Base-by-base conservation (phyloP, 2,329 filamentous ascomycete genomes). In the Escovopsis weberi region DNA sequence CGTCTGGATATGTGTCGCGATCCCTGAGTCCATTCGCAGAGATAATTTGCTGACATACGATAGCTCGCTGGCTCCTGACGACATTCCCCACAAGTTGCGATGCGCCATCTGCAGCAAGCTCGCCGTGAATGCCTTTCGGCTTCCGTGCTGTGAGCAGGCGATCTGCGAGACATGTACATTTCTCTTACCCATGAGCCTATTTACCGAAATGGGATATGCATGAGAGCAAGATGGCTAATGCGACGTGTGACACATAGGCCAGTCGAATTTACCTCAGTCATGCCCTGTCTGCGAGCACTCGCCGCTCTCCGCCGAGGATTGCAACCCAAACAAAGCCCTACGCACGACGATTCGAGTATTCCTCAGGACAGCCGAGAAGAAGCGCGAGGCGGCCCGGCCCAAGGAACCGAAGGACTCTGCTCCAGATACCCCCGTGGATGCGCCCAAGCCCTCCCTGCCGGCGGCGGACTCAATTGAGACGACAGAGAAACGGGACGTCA, bases 271-370 rank as follows among this genome's bases (percentile, higher is more conserved):
- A 9, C 78, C 82, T 11, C 74, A 81, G 10, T 82, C 82, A 37
- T 98, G 91, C 55, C 89, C 91, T 2, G 83, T 94, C 45, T 98
- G 91, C 73, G 84, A 88, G 49, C 91, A 98, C 59, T 82, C 79
- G 19, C 91, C 91, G 0, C 74, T 98, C 45, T 85, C 86, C 26
- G 75, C 82, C 38, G 84, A 85, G 46, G 82, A 91, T 51, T 94
- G 88, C 68, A 87, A 83, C 48, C 78, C 85, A 2, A 85, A 94
- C 61, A 95, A 94, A 59, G 79, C 82, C 26, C 69, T 96, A n/a
- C 81, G 91, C 50, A 91, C 85, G 26, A 98, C 91, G 2, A 82
- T 96, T 51, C 83, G 85, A 52, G 85, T 91, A 11, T 98, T 94
- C 56, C 65, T 98, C 39, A 84, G 88, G 54, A 94, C 82, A 0